Conservation (phyloP, 2,329 filamentous ascomycete genomes). For the Ilyonectria sp. region DNA sequence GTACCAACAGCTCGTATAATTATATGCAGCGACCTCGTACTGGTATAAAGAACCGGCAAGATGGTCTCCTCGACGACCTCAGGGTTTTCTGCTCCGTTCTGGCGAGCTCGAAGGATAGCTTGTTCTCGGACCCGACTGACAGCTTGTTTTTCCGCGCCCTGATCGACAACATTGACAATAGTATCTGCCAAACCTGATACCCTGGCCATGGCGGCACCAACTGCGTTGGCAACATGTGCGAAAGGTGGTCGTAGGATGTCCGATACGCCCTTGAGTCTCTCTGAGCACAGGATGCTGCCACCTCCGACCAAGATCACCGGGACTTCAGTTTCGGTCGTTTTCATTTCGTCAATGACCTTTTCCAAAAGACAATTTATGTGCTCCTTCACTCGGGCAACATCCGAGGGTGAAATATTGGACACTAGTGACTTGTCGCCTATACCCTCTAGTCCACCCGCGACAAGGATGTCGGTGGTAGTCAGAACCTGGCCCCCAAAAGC, state of each 20-base stretch:
- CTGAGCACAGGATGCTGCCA: slow-evolving; percentile 15
- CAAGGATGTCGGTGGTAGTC: slow-evolving; percentile 29
- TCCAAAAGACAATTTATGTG: slow-evolving; percentile 15
- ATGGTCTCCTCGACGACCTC: slow-evolving; percentile 27
- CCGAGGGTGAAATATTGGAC: neutral
- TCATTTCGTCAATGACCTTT: slow-evolving; percentile 20
- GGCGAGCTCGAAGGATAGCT: slow-evolving; percentile 11
- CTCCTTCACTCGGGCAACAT: neutral
- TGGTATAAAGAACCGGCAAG: slow-evolving; percentile 22
- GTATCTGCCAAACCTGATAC: slow-evolving; percentile 17
- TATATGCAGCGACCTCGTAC: slow-evolving; percentile 21
- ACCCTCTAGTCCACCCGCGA: slow-evolving; percentile 1
- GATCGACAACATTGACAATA: slow-evolving; percentile 11
- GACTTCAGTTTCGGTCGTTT: slow-evolving; percentile 23
- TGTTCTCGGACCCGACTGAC: slow-evolving; percentile 6
- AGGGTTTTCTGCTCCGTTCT: slow-evolving; percentile 21
- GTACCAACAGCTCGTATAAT: slow-evolving; percentile 20
- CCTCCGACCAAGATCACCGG: slow-evolving; percentile 26
- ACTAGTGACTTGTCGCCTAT: slow-evolving; percentile 15
- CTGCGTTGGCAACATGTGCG: slow-evolving; percentile 21
- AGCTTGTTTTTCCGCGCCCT: slow-evolving; percentile 9
- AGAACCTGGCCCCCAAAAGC: slow-evolving; percentile 26
- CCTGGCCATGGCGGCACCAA: slow-evolving; percentile 23
- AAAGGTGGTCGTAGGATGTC: slow-evolving; percentile 11
- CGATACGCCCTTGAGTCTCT: slow-evolving; percentile 9